Conservation (phyloP, 2,329 filamentous ascomycete species). For the Ceratocystis colombiana region DNA sequence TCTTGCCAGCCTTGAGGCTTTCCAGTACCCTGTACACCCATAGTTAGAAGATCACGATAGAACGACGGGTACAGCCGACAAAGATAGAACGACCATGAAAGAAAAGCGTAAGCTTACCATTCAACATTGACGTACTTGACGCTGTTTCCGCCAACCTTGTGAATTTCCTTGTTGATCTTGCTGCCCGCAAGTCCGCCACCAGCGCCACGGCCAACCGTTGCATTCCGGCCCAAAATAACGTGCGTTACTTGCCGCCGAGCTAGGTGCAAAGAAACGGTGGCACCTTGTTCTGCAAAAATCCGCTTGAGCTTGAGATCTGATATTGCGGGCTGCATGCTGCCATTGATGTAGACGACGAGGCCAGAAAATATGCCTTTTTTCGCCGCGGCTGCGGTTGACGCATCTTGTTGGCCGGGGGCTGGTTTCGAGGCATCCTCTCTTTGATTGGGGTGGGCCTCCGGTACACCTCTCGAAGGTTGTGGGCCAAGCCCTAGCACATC, state of each 20-base stretch:
- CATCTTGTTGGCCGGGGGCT: neutral
- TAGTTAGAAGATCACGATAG: slow-evolving; percentile 3
- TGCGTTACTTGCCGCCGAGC: slow-evolving; percentile 70
- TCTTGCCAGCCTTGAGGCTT: slow-evolving; percentile 63
- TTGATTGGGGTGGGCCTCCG: neutral
- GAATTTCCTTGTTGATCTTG: slow-evolving; percentile 76
- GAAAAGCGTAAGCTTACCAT: slow-evolving; percentile 46
- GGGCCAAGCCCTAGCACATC: neutral
- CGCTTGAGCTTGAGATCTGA: slow-evolving; percentile 82
- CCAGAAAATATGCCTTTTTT: slow-evolving; percentile 52
- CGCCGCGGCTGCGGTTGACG: slow-evolving; percentile 24
- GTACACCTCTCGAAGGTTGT: neutral
- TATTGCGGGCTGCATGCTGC: slow-evolving; percentile 67
- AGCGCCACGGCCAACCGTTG: slow-evolving; percentile 41
- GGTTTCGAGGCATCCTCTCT: neutral
- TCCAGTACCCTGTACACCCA: slow-evolving; percentile 58
- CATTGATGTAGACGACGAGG: slow-evolving; percentile 75
- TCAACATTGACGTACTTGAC: slow-evolving; percentile 73
- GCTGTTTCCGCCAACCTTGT: slow-evolving; percentile 53
- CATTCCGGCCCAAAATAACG: slow-evolving; percentile 63
- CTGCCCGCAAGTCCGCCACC: slow-evolving; percentile 66
- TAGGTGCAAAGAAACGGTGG: slow-evolving; percentile 57
- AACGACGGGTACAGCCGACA: slow-evolving; percentile 24
- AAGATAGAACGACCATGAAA: neutral
- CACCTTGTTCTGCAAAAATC: slow-evolving; percentile 65